Percentiles rank a stretch among this genome's conserved stretches.
These are phyloP conservation scores for Calonectria pseudoturangicola DNA, from an alignment of 2,329 filamentous ascomycete species.

Conservation along the genomic window DNA sequence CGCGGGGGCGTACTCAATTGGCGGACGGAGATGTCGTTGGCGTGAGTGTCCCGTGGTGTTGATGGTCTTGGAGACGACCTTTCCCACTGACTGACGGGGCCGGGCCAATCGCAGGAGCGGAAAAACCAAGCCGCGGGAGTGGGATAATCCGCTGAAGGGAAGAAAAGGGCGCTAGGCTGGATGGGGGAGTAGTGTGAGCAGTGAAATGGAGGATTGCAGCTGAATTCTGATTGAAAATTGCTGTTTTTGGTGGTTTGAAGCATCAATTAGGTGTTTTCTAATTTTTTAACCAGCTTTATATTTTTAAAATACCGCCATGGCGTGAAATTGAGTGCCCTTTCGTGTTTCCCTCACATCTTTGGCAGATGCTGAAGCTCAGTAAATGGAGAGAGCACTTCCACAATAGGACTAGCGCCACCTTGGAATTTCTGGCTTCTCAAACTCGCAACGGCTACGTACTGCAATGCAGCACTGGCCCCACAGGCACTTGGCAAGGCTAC, in stretches of 20 bases:
- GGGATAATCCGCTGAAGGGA: constrained; percentile 50
- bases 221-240: neutral
- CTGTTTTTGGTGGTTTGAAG: neutral
- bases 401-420: constrained; percentile 39
- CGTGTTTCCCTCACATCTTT: neutral
- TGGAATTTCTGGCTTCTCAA: neutral
- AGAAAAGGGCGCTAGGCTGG: constrained; percentile 32
- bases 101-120: constrained; percentile 54
- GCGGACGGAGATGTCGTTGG: constrained; percentile 46
- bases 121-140: constrained; percentile 56
- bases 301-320: neutral
- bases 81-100: constrained; percentile 26
- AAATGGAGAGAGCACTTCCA: neutral
- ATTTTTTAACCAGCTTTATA: neutral
- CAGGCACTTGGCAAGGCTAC: constrained; percentile 58
- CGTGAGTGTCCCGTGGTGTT: constrained; percentile 48
- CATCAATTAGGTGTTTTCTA: neutral
- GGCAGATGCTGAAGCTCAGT: neutral
- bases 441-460: constrained; percentile 19
- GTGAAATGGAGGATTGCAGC: neutral
- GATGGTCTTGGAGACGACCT: constrained; percentile 46
- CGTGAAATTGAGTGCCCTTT: neutral
- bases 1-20: constrained; percentile 61
- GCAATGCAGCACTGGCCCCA: constrained; percentile 34
- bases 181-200: constrained; percentile 22